Base-by-base conservation (phyloP, 441 rosid genomes). In the Flueggea neowawraea region DNA sequence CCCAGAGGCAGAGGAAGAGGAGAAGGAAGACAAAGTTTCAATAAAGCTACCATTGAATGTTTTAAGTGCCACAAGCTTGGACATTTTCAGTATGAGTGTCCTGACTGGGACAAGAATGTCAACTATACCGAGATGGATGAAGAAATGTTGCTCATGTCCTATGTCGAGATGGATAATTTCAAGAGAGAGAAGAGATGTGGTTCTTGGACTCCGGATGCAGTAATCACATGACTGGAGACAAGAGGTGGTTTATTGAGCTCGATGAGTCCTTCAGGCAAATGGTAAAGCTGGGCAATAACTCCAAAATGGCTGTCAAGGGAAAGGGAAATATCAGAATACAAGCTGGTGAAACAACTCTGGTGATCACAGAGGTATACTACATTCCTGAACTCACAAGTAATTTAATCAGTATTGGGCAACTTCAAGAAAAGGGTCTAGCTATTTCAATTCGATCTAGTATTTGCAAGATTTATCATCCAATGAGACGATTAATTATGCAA, bases 31-130 rank as follows among this genome's bases (percentile, higher is more conserved):
- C 3, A 9, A 4, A 16, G 12, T 15, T 22, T 22, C 1, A 1
- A 65, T 4, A 65, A 14, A 43, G 17, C 57, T 0, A 52, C 11
- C 9, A 15, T 41, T 10, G 58, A 66, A 45, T 66, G 45, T 6
- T 60, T 60, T 14, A 11, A 33, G 3, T 36, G 6, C 4, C 62
- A 61, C 4, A 33, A 6, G 7, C 13, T 13, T 13, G 16, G 57
- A 49, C 22, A 68, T 32, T 68, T 51, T 51, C 44, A 52, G 33
- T 61, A 45, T 31, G 58, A 54, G 31, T 64, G 56, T 48, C 66
- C 36, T 16, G 48, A 4, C 1, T 6, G 10, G 1, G 45, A 6
- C 4, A 49, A 48, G 6, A 32, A 36, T 57, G 50, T 1, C 0
- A 31, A 57, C 16, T 3, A 16, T 9, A 12, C 5, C 4, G 58